Evolutionary conservation across 805 yeast genomes (phyloP).

Genomic region (Starmera dryadoides): DNA sequence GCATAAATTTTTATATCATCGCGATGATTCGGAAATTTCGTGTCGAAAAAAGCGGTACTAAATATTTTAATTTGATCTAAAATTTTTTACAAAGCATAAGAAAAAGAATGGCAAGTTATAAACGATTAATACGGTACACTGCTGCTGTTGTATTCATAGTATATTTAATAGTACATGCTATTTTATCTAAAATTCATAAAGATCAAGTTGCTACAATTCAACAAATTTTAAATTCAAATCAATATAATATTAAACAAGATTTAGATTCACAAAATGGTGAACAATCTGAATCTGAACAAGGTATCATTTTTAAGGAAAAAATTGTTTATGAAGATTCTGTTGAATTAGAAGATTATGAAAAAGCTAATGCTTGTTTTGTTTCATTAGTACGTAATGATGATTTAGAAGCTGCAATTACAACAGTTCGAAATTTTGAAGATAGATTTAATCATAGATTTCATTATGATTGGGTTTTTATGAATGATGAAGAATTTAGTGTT

Average conservation of each 20-base stretch:
- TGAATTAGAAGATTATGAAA: neutral
- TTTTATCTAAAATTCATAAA: conserved; percentile 7
- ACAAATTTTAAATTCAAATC: conserved; percentile 10
- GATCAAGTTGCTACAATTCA: conserved; percentile 5
- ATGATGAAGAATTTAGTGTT: conserved; percentile 68
- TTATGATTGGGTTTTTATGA: conserved; percentile 91
- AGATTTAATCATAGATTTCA: conserved; percentile 69
- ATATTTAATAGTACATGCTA: conserved; percentile 11
- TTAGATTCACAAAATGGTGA: conserved; percentile 1
- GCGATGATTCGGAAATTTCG: no score
- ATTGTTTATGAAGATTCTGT: neutral
- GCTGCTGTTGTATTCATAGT: conserved; percentile 7
- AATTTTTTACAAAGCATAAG: no score
- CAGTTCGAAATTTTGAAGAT: conserved; percentile 69
- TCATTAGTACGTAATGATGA: conserved; percentile 69
- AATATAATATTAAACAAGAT: conserved; percentile 12
- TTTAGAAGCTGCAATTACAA: conserved; percentile 43
- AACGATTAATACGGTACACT: conserved; percentile 15
- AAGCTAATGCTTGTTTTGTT: conserved; percentile 19
- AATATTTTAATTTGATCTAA: no score
- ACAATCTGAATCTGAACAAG: neutral
- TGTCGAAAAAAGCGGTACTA: no score
- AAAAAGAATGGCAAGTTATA: conserved; percentile 8
- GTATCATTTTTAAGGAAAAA: neutral
- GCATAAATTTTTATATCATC: no score